These are phyloP conservation scores for Aspergillus uvarum DNA, from an alignment of 2,329 filamentous ascomycete species.

Conservation along the genomic window DNA sequence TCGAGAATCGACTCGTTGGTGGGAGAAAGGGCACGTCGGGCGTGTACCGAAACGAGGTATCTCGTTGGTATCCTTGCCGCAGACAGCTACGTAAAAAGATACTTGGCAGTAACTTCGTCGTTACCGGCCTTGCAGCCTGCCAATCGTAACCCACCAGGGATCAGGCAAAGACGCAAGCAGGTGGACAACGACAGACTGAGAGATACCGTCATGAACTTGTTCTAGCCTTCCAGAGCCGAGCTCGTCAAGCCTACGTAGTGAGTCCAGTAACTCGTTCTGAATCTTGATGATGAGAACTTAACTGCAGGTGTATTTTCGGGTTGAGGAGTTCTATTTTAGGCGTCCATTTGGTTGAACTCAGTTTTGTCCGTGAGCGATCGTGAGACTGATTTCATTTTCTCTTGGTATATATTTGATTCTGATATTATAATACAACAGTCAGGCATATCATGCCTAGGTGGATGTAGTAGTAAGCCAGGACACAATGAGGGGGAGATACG, in stretches of 20 bases:
- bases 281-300: background rate
- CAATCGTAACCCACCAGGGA: slow-evolving; percentile 3
- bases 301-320: background rate
- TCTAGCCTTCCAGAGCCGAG: background rate
- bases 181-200: background rate
- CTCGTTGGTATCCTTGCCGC: slow-evolving; percentile 21
- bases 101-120: slow-evolving; percentile 19
- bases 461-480: background rate
- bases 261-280: background rate
- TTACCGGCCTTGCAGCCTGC: slow-evolving; percentile 13
- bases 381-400: background rate
- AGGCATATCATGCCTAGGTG: background rate
- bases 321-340: background rate
- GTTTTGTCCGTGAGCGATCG: background rate
- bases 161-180: slow-evolving; percentile 12
- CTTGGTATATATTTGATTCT: background rate
- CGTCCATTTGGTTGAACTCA: background rate
- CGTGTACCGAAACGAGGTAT: slow-evolving; percentile 26
- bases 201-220: background rate
- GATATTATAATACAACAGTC: background rate
- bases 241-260: slow-evolving; percentile 1
- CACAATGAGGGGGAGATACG: background rate
- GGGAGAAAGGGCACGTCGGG: slow-evolving; percentile 11
- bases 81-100: slow-evolving; percentile 21
- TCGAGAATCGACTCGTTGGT: background rate